Conservation (phyloP, 1,139 yeast genomes). For the Yamadazyma trypodendri region DNA sequence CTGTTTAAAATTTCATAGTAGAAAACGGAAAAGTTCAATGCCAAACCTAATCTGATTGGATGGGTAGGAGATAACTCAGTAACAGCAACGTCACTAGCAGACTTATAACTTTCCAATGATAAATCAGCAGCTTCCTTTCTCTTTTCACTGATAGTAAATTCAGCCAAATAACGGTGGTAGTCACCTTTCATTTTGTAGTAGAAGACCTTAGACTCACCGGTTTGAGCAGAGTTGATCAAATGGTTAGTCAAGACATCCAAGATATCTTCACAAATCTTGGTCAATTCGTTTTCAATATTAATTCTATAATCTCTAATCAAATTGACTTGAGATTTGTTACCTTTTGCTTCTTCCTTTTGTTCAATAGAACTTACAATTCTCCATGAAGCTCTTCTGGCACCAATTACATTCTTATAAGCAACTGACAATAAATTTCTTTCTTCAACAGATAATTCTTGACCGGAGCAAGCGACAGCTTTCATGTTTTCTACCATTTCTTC, state of each 20-base stretch:
- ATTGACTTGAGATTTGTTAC: constrained; percentile 82
- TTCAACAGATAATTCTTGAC: constrained; percentile 93
- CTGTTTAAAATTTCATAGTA: constrained; percentile 97
- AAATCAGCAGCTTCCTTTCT: constrained; percentile 91
- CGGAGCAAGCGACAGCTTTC: constrained; percentile 96
- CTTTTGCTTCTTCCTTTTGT: constrained; percentile 97
- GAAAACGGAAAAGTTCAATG: constrained; percentile 95
- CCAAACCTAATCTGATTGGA: constrained; percentile 97
- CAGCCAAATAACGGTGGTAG: constrained; percentile 98
- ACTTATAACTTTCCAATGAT: constrained; percentile 90
- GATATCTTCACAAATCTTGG: constrained; percentile 93
- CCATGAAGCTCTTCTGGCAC: constrained; percentile 99
- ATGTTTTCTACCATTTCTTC: constrained; percentile 99
- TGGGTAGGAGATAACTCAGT: constrained; percentile 98
- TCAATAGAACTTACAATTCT: constrained; percentile 96
- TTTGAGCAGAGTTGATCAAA: constrained; percentile 89
- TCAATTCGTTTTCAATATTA: constrained; percentile 90
- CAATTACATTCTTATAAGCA: constrained; percentile 97
- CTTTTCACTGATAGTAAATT: constrained; percentile 87
- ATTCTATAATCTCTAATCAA: constrained; percentile 93
- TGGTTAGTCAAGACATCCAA: constrained; percentile 83
- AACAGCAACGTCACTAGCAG: constrained; percentile 95
- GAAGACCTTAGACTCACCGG: constrained; percentile 97
- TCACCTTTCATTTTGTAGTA: constrained; percentile 99
- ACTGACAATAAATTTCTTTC: constrained; percentile 96